Evolutionary conservation across 768 basidiomycete species (phyloP).

Genomic region (Mycena capillaripes): DNA sequence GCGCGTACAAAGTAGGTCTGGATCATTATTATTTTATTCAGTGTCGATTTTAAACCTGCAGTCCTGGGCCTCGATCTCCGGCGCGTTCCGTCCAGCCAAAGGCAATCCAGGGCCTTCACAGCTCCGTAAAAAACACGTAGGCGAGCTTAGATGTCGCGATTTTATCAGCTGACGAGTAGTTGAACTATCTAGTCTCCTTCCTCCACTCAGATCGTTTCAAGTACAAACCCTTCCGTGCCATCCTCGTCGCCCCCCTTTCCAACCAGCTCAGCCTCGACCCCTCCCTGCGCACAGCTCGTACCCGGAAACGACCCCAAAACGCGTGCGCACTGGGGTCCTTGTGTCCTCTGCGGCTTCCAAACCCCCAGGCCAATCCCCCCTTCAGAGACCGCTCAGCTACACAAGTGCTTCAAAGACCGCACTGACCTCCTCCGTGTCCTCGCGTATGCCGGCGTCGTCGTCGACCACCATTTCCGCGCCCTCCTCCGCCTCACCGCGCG

Average conservation of each 20-base stretch:
- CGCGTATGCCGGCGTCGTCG: neutral
- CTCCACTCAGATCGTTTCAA: neutral
- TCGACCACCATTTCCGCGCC: neutral
- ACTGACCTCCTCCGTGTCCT: neutral
- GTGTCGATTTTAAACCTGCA: too few relatives aligned
- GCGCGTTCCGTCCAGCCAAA: too few relatives aligned
- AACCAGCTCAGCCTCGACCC: neutral
- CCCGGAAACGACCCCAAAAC: neutral
- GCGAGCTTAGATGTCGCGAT: too few relatives aligned
- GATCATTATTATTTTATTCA: too few relatives aligned
- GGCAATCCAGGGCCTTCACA: too few relatives aligned
- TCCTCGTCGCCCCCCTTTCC: neutral
- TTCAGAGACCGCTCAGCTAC: neutral
- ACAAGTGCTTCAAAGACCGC: neutral
- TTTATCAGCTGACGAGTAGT: neutral
- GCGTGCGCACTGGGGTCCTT: neutral
- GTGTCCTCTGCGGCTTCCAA: neutral
- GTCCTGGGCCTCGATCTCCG: too few relatives aligned
- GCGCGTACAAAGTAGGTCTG: too few relatives aligned
- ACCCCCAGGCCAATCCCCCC: neutral
- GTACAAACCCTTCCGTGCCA: neutral
- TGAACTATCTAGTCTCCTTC: neutral
- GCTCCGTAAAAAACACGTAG: too few relatives aligned
- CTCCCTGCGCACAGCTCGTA: too few relatives aligned
- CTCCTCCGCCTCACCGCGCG: neutral